phyloP scores from a whole-genome alignment of 768 basidiomycete genomes.

The Pseudohyphozyma bogoriensis region DNA sequence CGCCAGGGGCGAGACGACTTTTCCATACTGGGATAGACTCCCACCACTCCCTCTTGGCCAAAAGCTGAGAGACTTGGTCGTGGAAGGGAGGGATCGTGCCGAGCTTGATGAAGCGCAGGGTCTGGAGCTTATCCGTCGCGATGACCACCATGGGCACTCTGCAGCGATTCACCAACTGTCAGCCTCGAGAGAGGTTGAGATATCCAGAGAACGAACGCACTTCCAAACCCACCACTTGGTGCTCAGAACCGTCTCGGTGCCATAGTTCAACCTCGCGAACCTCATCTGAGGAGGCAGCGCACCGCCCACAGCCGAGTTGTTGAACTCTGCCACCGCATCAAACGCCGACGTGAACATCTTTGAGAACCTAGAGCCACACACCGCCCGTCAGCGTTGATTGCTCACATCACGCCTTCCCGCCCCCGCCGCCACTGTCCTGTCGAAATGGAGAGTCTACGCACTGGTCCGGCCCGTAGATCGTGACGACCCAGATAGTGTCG shows the following conservation, averaged over 20 bases:
- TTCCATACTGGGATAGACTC: conserved; percentile 3
- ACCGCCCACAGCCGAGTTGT: conserved; percentile 17
- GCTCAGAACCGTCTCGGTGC: conserved; percentile 17
- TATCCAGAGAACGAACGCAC: background rate
- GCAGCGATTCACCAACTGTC: background rate
- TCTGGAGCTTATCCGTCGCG: conserved; percentile 4
- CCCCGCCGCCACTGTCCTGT: background rate
- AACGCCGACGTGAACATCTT: conserved; percentile 6
- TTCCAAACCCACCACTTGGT: conserved; percentile 24
- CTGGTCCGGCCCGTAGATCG: conserved; percentile 18
- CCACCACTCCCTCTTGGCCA: conserved; percentile 15
- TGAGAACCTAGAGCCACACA: background rate
- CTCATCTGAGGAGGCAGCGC: conserved; percentile 3
- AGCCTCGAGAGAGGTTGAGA: background rate
- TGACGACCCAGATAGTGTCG: conserved; percentile 22
- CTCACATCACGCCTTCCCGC: no score
- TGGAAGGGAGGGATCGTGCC: conserved; percentile 11
- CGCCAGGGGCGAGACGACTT: conserved; percentile 14
- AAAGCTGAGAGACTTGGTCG: background rate
- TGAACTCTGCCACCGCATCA: conserved; percentile 7
- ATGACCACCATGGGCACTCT: conserved; percentile 21
- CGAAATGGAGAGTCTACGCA: conserved; percentile 5
- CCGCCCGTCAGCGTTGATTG: conserved; percentile 4
- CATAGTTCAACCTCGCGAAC: conserved; percentile 22
- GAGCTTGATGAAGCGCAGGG: conserved; percentile 16